Conservation (phyloP, 306 rosid species). For the Urtica urens region DNA sequence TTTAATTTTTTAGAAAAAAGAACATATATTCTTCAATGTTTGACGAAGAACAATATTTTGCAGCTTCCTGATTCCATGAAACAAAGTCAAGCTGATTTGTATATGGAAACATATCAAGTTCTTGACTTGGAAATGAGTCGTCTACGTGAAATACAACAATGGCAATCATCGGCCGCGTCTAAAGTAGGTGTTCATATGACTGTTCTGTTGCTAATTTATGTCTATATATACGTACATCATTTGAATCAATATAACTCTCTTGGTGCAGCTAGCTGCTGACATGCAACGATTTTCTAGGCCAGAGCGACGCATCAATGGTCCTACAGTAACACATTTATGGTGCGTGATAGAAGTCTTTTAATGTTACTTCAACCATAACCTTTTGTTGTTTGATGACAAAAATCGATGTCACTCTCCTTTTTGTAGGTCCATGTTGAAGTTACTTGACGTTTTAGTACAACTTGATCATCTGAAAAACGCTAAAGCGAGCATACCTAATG, state of each 20-base stretch:
- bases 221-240: conserved; percentile 6
- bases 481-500: conserved; percentile 98
- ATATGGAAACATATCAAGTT: conserved; percentile 94
- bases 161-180: conserved; percentile 95
- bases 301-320: conserved; percentile 95
- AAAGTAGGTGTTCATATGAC: conserved; percentile 34
- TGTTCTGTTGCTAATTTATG: conserved; percentile 5
- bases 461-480: conserved; percentile 99
- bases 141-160: conserved; percentile 86
- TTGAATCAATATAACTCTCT: conserved; percentile 13
- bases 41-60: conserved; percentile 9
- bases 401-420: conserved; percentile 8
- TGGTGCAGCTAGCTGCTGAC: conserved; percentile 82
- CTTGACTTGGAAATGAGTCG: conserved; percentile 99
- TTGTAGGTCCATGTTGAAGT: conserved; percentile 89
- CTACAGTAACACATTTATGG: conserved; percentile 92
- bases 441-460: conserved; percentile 92
- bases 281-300: conserved; percentile 99
- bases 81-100: conserved; percentile 98
- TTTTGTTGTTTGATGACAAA: conserved; percentile 1
- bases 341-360: conserved; percentile 25
- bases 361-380: background rate
- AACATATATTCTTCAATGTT: background rate
- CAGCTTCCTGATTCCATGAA: conserved; percentile 99
- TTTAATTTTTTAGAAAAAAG: too few relatives aligned